Conservation (phyloP, 306 rosid species). For the Vicia sativa region DNA sequence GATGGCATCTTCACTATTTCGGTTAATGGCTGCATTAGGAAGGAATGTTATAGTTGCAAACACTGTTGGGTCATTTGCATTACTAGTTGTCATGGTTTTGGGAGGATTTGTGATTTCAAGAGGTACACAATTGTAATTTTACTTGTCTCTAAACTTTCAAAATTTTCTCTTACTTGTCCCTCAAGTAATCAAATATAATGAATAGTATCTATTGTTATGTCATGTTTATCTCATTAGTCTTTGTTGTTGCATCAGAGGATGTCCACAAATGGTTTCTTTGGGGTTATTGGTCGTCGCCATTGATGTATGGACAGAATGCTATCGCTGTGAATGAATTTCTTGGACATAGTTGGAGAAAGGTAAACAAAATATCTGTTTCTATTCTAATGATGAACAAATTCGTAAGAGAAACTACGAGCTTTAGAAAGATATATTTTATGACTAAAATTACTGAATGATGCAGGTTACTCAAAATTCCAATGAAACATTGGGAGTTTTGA, state of each 20-base stretch:
- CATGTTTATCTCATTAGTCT: neutral
- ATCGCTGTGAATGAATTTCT: conserved; percentile 82
- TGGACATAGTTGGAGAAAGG: conserved; percentile 74
- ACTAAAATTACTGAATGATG: conserved; percentile 12
- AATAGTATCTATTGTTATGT: neutral
- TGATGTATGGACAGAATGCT: conserved; percentile 83
- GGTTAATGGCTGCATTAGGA: conserved; percentile 72
- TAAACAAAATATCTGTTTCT: conserved; percentile 26
- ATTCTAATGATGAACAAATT: neutral
- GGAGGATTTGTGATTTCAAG: conserved; percentile 87
- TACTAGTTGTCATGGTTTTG: conserved; percentile 65
- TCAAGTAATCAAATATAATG: neutral
- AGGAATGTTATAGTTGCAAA: conserved; percentile 68
- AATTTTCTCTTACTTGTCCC: neutral
- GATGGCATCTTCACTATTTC: conserved; percentile 84
- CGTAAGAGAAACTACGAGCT: neutral
- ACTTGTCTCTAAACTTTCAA: neutral
- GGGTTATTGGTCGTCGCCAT: conserved; percentile 85
- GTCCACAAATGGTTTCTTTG: conserved; percentile 71
- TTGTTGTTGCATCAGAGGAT: conserved; percentile 47
- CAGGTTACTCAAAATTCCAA: conserved; percentile 62
- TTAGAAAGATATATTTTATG: neutral
- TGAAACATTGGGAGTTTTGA: conserved; percentile 66
- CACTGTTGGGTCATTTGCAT: conserved; percentile 70
- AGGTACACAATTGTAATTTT: conserved; percentile 50